These are phyloP conservation scores for Dendrobium nobile DNA, from an alignment of 106 monocot species.

Conservation along the genomic window DNA sequence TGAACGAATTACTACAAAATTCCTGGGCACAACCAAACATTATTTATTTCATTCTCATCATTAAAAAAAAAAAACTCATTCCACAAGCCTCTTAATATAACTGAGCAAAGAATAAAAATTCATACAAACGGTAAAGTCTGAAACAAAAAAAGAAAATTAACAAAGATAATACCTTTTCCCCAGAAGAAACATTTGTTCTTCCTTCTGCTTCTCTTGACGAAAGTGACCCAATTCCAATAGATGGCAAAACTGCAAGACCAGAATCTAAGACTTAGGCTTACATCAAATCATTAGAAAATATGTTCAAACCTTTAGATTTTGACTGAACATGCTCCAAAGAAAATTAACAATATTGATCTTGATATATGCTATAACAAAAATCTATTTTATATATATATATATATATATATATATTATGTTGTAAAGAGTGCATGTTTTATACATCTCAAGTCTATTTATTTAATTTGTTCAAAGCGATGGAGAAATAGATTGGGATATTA, in stretches of 20 bases:
- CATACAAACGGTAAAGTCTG: background rate
- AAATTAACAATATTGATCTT: background rate
- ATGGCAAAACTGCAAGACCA: conserved; percentile 71
- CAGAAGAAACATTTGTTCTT: conserved; percentile 63
- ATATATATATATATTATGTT: too few relatives aligned
- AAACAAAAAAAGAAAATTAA: background rate
- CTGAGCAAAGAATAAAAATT: background rate
- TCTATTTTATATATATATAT: background rate
- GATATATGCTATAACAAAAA: background rate
- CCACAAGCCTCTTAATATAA: background rate
- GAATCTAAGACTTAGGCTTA: background rate
- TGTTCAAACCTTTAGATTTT: background rate
- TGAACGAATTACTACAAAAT: background rate
- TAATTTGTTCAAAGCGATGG: too few relatives aligned
- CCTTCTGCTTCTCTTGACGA: conserved; percentile 95
- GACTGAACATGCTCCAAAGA: background rate
- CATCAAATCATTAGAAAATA: background rate
- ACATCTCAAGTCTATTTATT: too few relatives aligned
- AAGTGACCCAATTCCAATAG: conserved; percentile 80
- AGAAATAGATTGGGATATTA: too few relatives aligned
- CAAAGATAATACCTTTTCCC: conserved; percentile 60
- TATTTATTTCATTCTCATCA: background rate
- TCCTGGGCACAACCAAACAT: background rate
- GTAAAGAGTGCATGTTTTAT: too few relatives aligned
- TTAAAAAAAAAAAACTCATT: background rate